Conservation (phyloP, 2,329 filamentous ascomycete species). For the Westerdykella sp. region DNA sequence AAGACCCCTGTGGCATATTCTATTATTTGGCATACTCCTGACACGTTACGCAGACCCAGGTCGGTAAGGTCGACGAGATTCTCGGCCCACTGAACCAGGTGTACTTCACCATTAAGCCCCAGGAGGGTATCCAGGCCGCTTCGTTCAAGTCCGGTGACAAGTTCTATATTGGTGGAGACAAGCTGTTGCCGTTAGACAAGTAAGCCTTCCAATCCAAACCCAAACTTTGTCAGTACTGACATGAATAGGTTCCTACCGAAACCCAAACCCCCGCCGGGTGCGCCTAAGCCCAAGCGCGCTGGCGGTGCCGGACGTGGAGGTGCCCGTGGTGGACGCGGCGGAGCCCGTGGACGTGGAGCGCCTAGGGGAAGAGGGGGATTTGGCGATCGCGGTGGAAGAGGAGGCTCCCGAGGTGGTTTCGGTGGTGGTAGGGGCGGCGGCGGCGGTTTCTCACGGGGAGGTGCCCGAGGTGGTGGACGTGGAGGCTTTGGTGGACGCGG, state of each 20-base stretch:
- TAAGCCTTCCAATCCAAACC: constrained; percentile 24
- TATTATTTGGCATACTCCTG: not conserved
- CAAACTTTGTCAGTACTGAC: constrained; percentile 13
- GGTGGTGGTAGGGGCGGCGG: constrained; percentile 21
- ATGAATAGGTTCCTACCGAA: constrained; percentile 75
- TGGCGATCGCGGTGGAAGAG: constrained; percentile 44
- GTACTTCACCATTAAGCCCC: constrained; percentile 96
- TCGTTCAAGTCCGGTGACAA: constrained; percentile 97
- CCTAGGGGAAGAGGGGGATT: constrained; percentile 37
- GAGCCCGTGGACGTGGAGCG: constrained; percentile 35
- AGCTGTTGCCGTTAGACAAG: constrained; percentile 88
- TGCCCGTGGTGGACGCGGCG: constrained; percentile 30
- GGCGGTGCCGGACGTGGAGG: constrained; percentile 58
- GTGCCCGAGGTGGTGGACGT: constrained; percentile 23
- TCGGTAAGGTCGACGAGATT: constrained; percentile 98
- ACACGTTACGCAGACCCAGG: constrained; percentile 53
- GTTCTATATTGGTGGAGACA: constrained; percentile 93
- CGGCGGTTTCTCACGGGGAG: constrained; percentile 29
- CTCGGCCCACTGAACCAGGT: constrained; percentile 96
- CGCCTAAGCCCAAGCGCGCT: constrained; percentile 63
- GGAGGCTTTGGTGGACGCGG: constrained; percentile 1
- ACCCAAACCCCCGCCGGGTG: constrained; percentile 69
- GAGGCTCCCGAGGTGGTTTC: constrained; percentile 38
- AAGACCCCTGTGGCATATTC: constrained; percentile 12
- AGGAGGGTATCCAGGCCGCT: constrained; percentile 89